phyloP scores from a whole-genome alignment of 1,139 yeast species.

The Magnusiomyces paraingens region DNA sequence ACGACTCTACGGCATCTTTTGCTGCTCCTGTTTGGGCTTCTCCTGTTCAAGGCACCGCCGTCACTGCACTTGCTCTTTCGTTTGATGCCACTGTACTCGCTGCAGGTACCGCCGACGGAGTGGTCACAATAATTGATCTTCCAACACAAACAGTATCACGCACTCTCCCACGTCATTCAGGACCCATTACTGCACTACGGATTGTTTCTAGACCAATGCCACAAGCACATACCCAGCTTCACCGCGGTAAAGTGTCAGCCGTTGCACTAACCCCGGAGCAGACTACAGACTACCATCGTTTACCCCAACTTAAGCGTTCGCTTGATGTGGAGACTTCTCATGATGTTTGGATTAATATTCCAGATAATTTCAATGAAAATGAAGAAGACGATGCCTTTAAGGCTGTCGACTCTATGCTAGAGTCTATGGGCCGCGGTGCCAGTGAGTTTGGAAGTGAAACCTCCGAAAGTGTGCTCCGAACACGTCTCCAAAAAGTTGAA shows the following conservation, averaged over 20 bases:
- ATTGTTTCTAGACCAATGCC: slow-evolving; percentile 7
- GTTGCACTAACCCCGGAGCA: neutral
- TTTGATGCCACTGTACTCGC: slow-evolving; percentile 70
- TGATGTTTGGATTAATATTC: slow-evolving; percentile 22
- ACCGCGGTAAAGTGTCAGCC: neutral
- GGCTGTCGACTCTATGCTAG: neutral
- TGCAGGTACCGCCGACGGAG: slow-evolving; percentile 70
- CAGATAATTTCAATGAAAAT: slow-evolving; percentile 3
- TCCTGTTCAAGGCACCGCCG: slow-evolving; percentile 19
- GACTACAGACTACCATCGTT: slow-evolving; percentile 2
- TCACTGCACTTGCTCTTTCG: slow-evolving; percentile 53
- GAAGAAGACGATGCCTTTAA: neutral
- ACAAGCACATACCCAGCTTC: neutral
- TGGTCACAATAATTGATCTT: slow-evolving; percentile 62
- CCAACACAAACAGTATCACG: slow-evolving; percentile 71
- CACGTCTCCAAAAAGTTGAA: slow-evolving; percentile 23
- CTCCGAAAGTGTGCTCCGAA: slow-evolving; percentile 21
- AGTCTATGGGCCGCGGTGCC: neutral
- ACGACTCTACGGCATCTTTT: slow-evolving; percentile 40
- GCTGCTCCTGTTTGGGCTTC: slow-evolving; percentile 37
- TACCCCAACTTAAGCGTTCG: slow-evolving; percentile 28
- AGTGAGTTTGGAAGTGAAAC: neutral
- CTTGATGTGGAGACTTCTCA: slow-evolving; percentile 16
- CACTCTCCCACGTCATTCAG: slow-evolving; percentile 49
- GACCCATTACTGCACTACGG: slow-evolving; percentile 16